A percentile compares a stretch with the other conserved stretches of the same genome.
phyloP scores from a whole-genome alignment of 169 alveolate genomes.

The Plasmodium gonderi region DNA sequence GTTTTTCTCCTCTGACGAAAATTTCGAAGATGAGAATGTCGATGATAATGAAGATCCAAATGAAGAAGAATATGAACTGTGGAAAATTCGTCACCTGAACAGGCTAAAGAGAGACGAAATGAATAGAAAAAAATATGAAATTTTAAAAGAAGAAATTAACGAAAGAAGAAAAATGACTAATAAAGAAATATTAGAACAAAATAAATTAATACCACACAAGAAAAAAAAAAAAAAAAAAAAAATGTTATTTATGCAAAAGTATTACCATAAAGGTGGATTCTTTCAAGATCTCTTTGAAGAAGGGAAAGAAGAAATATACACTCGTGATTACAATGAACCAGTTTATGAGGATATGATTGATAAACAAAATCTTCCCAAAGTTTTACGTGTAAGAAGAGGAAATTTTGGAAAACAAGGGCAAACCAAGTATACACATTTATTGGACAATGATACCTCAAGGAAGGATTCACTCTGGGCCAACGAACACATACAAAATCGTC shows the following conservation, averaged over 20 bases:
- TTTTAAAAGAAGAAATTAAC: constrained; percentile 54
- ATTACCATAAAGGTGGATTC: constrained; percentile 91
- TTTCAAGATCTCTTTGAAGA: constrained; percentile 88
- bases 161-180: constrained; percentile 54
- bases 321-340: constrained; percentile 89
- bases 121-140: constrained; percentile 77
- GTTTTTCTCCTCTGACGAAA: constrained; percentile 63
- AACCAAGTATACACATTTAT: constrained; percentile 94
- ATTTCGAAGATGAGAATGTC: constrained; percentile 70
- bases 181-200: constrained; percentile 53
- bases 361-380: constrained; percentile 84
- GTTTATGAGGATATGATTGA: constrained; percentile 88
- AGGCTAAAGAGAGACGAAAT: constrained; percentile 83
- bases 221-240: constrained; percentile 69
- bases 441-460: constrained; percentile 95
- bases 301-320: constrained; percentile 88
- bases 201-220: constrained; percentile 38
- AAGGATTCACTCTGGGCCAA: constrained; percentile 65
- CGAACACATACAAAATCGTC: background rate
- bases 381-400: constrained; percentile 90
- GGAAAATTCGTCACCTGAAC: constrained; percentile 86
- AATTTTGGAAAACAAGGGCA: constrained; percentile 93
- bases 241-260: constrained; percentile 88
- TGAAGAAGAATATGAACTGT: constrained; percentile 78
- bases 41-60: constrained; percentile 50